A percentile compares a stretch with the other conserved stretches of the same genome.
phyloP scores from a whole-genome alignment of 1,284 basidiomycete species.

The Rhodotorula glutinis region DNA sequence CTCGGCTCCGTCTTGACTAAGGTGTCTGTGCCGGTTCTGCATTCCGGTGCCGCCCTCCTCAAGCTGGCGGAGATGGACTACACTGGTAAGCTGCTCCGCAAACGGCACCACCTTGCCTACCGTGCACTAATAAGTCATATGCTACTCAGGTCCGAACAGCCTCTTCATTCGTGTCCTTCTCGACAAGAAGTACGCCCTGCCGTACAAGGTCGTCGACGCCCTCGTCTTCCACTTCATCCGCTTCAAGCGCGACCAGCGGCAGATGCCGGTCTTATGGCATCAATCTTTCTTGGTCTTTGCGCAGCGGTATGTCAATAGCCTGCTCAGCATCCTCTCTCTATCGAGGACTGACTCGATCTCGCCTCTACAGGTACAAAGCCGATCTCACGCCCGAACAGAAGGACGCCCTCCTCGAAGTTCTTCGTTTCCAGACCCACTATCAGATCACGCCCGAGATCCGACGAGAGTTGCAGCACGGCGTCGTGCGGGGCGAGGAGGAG shows the following conservation, averaged over 20 bases:
- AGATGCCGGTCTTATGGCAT: constrained; percentile 95
- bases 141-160: constrained; percentile 73
- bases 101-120: neutral
- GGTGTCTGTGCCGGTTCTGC: constrained; percentile 89
- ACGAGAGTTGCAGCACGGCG: constrained; percentile 63
- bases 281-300: constrained; percentile 92
- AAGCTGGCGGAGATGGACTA: constrained; percentile 97
- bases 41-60: constrained; percentile 91
- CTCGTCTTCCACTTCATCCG: constrained; percentile 98
- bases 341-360: no score
- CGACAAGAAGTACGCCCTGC: constrained; percentile 97
- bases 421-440: constrained; percentile 79
- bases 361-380: constrained; percentile 71
- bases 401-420: constrained; percentile 90
- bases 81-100: constrained; percentile 57
- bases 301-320: constrained; percentile 64
- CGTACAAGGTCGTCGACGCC: constrained; percentile 96
- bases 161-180: constrained; percentile 95
- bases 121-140: no score
- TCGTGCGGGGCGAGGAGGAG: constrained; percentile 52
- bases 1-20: constrained; percentile 87
- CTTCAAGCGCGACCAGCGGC: constrained; percentile 60
- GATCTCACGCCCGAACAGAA: constrained; percentile 97
- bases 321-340: neutral
- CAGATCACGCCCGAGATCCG: constrained; percentile 89